Conservation (phyloP, 352 stramenopile species). For the Phytopythium helicoides region DNA sequence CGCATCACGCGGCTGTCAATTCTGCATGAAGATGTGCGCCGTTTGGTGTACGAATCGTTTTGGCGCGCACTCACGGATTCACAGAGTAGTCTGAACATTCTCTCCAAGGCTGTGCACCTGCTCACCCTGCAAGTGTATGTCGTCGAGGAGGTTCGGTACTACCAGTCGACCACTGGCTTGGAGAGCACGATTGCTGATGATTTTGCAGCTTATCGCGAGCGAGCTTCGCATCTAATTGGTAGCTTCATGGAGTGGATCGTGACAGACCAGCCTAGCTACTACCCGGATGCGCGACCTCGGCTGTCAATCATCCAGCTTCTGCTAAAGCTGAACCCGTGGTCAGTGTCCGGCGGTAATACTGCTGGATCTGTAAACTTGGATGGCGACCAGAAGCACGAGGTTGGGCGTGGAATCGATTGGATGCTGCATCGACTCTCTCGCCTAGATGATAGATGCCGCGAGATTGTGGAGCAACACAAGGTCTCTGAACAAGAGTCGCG, state of each 20-base stretch:
- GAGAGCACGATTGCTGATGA: slow-evolving; percentile 27
- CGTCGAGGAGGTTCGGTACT: slow-evolving; percentile 70
- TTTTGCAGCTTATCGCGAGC: slow-evolving; percentile 39
- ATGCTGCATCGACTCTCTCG: slow-evolving; percentile 64
- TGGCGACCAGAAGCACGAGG: slow-evolving; percentile 83
- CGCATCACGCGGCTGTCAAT: slow-evolving; percentile 52
- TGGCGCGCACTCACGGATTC: slow-evolving; percentile 58
- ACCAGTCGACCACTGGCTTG: slow-evolving; percentile 35
- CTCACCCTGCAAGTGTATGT: slow-evolving; percentile 85
- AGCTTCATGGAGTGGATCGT: slow-evolving; percentile 63
- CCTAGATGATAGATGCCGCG: slow-evolving; percentile 39
- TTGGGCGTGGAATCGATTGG: slow-evolving; percentile 77
- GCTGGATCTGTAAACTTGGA: slow-evolving; percentile 62
- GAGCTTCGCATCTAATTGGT: slow-evolving; percentile 40
- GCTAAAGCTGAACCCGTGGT: slow-evolving; percentile 77
- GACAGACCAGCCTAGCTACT: slow-evolving; percentile 35
- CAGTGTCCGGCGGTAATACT: slow-evolving; percentile 36
- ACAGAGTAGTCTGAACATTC: slow-evolving; percentile 57
- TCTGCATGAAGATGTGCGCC: slow-evolving; percentile 54
- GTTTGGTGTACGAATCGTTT: slow-evolving; percentile 69
- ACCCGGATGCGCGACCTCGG: slow-evolving; percentile 25
- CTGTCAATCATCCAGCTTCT: slow-evolving; percentile 51
- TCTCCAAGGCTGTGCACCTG: slow-evolving; percentile 72
- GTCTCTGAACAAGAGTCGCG: slow-evolving; percentile 55
- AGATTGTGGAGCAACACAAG: slow-evolving; percentile 51